phyloP scores from a whole-genome alignment of 495 filamentous ascomycete genomes.

The Schizothecium vesticola region DNA sequence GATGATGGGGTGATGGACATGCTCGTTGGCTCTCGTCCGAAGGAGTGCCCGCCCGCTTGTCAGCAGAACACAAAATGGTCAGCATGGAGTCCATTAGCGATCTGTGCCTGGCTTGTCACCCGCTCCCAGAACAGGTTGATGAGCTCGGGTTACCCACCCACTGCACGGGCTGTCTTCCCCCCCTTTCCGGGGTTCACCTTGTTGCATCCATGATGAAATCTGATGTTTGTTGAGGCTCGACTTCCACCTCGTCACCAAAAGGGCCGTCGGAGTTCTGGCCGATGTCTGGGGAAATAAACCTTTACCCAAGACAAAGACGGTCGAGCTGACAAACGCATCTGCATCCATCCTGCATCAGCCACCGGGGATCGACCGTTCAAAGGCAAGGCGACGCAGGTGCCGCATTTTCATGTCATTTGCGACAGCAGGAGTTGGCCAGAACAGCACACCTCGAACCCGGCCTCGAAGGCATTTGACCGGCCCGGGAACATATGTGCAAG shows the following conservation, averaged over 20 bases:
- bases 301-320: background rate
- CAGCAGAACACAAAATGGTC: background rate
- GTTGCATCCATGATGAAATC: background rate
- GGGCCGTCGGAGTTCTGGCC: background rate
- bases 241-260: background rate
- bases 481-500: conserved; percentile 13
- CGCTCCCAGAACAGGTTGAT: background rate
- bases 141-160: background rate
- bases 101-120: background rate
- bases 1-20: background rate
- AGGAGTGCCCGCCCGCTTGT: background rate
- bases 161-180: background rate
- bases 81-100: background rate
- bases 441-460: background rate
- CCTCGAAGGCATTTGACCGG: background rate
- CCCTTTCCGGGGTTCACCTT: background rate
- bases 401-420: background rate
- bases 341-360: background rate
- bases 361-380: background rate
- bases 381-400: background rate
- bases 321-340: background rate
- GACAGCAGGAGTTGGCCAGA: background rate
- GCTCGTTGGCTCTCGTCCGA: background rate
- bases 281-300: background rate
- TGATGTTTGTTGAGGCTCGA: background rate